Base-by-base conservation (phyloP, 2,329 filamentous ascomycete species). In the Phyllosticta citribraziliensis region DNA sequence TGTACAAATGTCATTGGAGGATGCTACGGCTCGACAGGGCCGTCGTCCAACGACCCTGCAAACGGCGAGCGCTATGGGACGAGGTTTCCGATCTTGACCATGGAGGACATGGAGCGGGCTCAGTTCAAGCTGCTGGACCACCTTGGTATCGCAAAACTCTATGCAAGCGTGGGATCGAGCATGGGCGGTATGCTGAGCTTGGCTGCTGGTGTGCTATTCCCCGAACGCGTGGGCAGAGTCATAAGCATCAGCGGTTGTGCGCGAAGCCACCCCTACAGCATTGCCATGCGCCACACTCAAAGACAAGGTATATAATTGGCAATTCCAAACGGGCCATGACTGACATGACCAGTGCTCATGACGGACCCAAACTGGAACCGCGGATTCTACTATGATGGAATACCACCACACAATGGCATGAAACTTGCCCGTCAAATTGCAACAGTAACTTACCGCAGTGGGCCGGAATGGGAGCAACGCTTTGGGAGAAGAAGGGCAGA, bases 131-230 rank as follows among this genome's bases (percentile, higher is more conserved):
- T 99, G 30, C 81, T 99, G 12, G 92, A 97, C 72, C 75, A 79
- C 4, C 79, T 99, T 27, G 86, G 86, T 5, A 87, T 99, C 54
- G 71, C 83, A 24, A 89, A 85, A 69, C 81, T 99, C 10, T 90
- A 96, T 73, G 94, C 94, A 19, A 96, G 90, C 63, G 93, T 99
- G 20, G 94, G 94, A 14, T 91, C 90, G 5, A 96, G 91, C 74
- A 99, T 99, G 94, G 94, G 94, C 58, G 94, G 94, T 60, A 99
- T 99, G 94, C 93, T 96, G 72, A 94, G 89, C 67, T 82, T 99
- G 5, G 92, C 92, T 8, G 89, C 91, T 0, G 94, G 90, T 3
- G 85, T 89, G 0, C 76, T 96, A 30, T 96, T 93, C 72, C 89
- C 91, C 0, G 84, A 89, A 50, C 83, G 93, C 35, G 88, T 99